Percentiles rank a stretch among this genome's conserved stretches.
phyloP scores from a whole-genome alignment of 768 basidiomycete genomes.

The Russula sp. region DNA sequence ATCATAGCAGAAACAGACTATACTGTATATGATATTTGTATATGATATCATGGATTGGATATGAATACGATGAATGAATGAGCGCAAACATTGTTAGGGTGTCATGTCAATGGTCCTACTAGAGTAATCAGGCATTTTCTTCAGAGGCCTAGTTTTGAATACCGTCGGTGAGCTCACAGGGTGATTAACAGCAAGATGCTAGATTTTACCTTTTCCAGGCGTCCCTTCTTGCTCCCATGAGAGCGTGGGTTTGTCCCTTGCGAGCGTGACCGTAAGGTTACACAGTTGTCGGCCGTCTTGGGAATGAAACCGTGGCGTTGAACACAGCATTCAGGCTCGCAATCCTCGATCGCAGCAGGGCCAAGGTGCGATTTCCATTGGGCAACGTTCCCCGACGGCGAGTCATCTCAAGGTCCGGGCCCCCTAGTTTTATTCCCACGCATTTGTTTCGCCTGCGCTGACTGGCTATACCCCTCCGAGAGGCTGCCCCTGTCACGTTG shows the following conservation, averaged over 20 bases:
- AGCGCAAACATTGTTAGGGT: neutral
- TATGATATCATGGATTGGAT: neutral
- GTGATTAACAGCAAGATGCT: neutral
- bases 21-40: neutral
- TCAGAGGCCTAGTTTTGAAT: neutral
- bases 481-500: conserved; percentile 11
- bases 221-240: neutral
- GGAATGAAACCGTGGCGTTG: conserved; percentile 6
- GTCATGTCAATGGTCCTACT: neutral
- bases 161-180: neutral
- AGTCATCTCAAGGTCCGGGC: conserved; percentile 5
- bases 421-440: neutral
- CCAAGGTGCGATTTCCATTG: neutral
- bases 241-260: too few species aligned
- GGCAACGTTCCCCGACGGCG: neutral
- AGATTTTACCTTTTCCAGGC: conserved; percentile 3
- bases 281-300: neutral
- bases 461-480: neutral
- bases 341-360: neutral
- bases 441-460: neutral
- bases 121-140: too few species aligned
- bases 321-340: conserved; percentile 3
- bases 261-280: conserved; percentile 5
- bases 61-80: neutral
- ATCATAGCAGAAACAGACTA: neutral